Percentiles rank a stretch among this genome's conserved stretches.
Evolutionary conservation across 2,329 filamentous ascomycete species (phyloP).

Genomic region (Aspergillus sp.): DNA sequence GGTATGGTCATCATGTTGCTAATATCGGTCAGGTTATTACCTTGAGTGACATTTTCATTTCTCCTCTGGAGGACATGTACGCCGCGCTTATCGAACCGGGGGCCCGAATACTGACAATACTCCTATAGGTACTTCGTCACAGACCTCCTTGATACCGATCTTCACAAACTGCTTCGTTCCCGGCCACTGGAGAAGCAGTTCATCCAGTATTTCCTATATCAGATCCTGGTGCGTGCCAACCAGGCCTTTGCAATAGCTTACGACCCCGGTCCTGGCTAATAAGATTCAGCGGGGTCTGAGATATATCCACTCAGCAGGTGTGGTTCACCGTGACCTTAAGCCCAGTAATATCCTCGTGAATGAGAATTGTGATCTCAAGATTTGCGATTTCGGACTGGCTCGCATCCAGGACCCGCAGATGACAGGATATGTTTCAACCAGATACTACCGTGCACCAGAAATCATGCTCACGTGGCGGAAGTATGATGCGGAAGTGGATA

Average conservation of each 20-base stretch:
- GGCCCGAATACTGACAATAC: constrained; percentile 9
- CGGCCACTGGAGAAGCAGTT: constrained; percentile 98
- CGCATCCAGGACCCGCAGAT: constrained; percentile 99
- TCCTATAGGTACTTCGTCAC: constrained; percentile 86
- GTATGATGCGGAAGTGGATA: constrained; percentile 98
- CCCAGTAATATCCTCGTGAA: constrained; percentile 99
- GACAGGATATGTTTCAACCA: constrained; percentile 97
- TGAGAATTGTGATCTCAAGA: constrained; percentile 99
- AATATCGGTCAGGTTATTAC: constrained; percentile 73
- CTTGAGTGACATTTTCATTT: constrained; percentile 99
- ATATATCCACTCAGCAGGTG: constrained; percentile 97
- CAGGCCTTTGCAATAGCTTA: not conserved
- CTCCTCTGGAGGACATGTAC: constrained; percentile 96
- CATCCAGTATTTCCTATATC: constrained; percentile 99
- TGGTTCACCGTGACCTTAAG: constrained; percentile 96
- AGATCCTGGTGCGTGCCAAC: constrained; percentile 76
- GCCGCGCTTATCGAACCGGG: not conserved
- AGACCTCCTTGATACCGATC: constrained; percentile 92
- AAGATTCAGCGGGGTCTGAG: constrained; percentile 79
- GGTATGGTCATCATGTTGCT: constrained; percentile 8
- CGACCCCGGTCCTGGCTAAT: constrained; percentile 17
- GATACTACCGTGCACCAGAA: constrained; percentile 99
- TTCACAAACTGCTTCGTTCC: constrained; percentile 92
- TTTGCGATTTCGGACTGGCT: constrained; percentile 96
- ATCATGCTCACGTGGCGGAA: constrained; percentile 99